Percentiles rank a stretch among this genome's conserved stretches.
Evolutionary conservation across 1,284 basidiomycete genomes (phyloP).

Genomic region (Peniophora sp.): DNA sequence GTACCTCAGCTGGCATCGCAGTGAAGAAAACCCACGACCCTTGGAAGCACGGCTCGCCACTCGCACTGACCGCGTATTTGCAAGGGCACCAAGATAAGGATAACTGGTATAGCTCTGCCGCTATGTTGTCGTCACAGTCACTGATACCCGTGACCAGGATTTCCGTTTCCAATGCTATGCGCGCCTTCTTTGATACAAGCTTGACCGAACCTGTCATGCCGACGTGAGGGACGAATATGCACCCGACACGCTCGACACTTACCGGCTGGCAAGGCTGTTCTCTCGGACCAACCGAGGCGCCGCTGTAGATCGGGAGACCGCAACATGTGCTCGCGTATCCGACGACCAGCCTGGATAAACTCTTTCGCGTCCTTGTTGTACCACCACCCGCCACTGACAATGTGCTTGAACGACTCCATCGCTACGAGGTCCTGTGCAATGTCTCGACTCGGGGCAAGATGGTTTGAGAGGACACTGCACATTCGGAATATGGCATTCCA

Average conservation of each 20-base stretch:
- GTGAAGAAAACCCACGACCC: too few species aligned
- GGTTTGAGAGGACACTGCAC: constrained; percentile 12
- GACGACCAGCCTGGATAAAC: neutral
- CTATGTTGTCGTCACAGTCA: too few species aligned
- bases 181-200: too few species aligned
- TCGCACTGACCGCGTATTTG: too few species aligned
- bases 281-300: neutral
- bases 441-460: constrained; percentile 11
- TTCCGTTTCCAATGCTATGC: too few species aligned
- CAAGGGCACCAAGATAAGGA: too few species aligned
- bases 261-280: neutral
- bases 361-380: neutral
- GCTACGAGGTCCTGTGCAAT: constrained; percentile 8
- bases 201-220: too few species aligned
- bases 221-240: too few species aligned
- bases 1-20: too few species aligned
- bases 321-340: neutral
- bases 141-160: too few species aligned
- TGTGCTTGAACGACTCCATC: constrained; percentile 13
- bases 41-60: too few species aligned
- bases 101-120: too few species aligned
- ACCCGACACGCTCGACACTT: neutral
- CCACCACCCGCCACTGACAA: constrained; percentile 7
- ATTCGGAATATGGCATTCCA: constrained; percentile 12
- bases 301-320: neutral